Evolutionary conservation across 768 basidiomycete genomes (phyloP).

Genomic region (Boletus speciosus): DNA sequence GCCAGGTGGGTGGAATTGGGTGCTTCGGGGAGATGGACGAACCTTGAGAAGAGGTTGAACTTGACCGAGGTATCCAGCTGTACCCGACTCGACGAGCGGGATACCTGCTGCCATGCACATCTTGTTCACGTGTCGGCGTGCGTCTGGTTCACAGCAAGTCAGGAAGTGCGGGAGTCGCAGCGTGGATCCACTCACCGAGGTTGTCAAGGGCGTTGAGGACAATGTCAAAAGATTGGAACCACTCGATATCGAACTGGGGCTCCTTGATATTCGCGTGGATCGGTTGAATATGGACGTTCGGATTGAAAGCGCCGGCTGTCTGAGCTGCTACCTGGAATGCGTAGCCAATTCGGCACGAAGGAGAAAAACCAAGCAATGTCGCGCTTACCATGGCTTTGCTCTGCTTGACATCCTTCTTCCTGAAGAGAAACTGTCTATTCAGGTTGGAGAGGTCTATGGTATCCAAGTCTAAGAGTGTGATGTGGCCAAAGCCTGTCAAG

Average conservation of each 20-base stretch:
- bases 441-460: constrained; percentile 98
- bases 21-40: constrained; percentile 5
- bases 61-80: constrained; percentile 95
- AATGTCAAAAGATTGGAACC: constrained; percentile 89
- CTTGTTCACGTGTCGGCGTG: constrained; percentile 91
- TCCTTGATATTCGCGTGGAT: constrained; percentile 97
- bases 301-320: constrained; percentile 82
- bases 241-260: constrained; percentile 78
- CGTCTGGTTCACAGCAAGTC: constrained; percentile 51
- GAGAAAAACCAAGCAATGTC: not conserved
- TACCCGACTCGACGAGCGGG: constrained; percentile 93
- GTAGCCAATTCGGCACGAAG: not conserved
- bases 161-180: not conserved
- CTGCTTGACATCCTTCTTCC: constrained; percentile 95
- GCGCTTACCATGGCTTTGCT: constrained; percentile 81
- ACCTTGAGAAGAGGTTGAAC: constrained; percentile 93
- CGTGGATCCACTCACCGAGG: constrained; percentile 57
- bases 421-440: constrained; percentile 95
- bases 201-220: constrained; percentile 97
- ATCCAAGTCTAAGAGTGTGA: constrained; percentile 92
- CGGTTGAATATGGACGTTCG: constrained; percentile 80
- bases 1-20: not conserved
- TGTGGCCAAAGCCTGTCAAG: constrained; percentile 86
- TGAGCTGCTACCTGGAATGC: constrained; percentile 68
- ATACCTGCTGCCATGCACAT: constrained; percentile 94